Evolutionary conservation across 768 basidiomycete species (phyloP).

Genomic region (Trametes meyenii): DNA sequence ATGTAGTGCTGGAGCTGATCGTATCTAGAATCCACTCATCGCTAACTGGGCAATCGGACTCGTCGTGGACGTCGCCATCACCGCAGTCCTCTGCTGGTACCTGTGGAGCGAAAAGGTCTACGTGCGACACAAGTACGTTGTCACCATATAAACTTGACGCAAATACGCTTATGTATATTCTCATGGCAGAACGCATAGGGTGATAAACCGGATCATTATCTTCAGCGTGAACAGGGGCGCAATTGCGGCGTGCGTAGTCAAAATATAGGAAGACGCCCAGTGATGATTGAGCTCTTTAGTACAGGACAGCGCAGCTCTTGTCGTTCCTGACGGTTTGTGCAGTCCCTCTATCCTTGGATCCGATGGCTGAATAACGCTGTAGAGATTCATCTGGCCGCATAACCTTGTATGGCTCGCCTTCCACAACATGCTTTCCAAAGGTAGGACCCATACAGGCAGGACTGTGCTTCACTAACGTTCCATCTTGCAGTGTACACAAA

Average conservation of each 20-base stretch:
- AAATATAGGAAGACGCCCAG: neutral
- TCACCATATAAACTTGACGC: neutral
- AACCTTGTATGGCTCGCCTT: constrained; percentile 11
- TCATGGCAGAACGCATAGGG: neutral
- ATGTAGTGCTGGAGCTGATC: too few relatives aligned
- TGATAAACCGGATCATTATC: constrained; percentile 15
- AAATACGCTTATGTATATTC: neutral
- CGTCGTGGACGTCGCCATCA: constrained; percentile 6
- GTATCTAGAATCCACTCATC: neutral
- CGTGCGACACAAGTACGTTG: constrained; percentile 3
- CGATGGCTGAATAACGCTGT: neutral
- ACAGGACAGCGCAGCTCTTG: constrained; percentile 3
- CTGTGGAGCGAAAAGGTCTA: constrained; percentile 10
- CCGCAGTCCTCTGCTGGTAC: constrained; percentile 14
- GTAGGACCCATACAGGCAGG: neutral
- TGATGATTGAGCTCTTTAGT: neutral
- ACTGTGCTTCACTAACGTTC: neutral
- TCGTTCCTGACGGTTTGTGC: constrained; percentile 1
- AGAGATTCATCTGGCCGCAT: constrained; percentile 6
- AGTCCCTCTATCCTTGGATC: too few relatives aligned
- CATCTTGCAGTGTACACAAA: constrained; percentile 4
- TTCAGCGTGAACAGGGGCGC: constrained; percentile 15
- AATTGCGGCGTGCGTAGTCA: constrained; percentile 2
- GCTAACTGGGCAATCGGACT: constrained; percentile 6
- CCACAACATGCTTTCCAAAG: constrained; percentile 9